Evolutionary conservation across 2,329 filamentous ascomycete species (phyloP), one percentile per base, ranked within the genome.

Genomic region (Fusarium illudens): DNA sequence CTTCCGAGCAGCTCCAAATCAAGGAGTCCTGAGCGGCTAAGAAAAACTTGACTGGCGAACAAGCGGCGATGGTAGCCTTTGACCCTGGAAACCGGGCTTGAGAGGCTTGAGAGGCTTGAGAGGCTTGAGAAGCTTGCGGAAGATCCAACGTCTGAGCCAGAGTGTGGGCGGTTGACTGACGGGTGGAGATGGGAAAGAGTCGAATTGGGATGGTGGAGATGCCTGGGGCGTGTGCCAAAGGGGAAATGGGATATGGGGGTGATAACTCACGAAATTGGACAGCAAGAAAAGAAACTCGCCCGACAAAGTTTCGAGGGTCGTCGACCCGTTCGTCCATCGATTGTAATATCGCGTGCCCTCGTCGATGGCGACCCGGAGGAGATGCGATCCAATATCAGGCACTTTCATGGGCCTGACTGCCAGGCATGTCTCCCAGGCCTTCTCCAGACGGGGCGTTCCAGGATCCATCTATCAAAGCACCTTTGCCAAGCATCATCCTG

Each of bases 51-150:
- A 64, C 60, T 36, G 30, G 30, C 9, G 22, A 29, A 62, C 42
- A 44, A 49, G 44, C 51, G 32, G 34, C 30, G 46, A 53, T 51
- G 34, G 56, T 67, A 42, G 25, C 15, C 58, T 42, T 39, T 52
- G 29, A 46, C 29, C 50, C 53, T 60, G 13, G 30, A 32, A 29
- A 49, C 46, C 11, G 30, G 44, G 54, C 42, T 67, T 55, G 42
- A 48, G 50, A 48, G 51, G 62, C 61, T 27, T 27, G 36, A 39
- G 50, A 52, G 54, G 59, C 64, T 67, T 55, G 42, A 48, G 50
- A 48, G 51, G 62, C 61, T 27, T 27, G 36, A 39, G 50, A 52
- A 50, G 59, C 64, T 61, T 68, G 58, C 62, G 52, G 63, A 49
- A 66, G 56, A 56, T 51, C 33, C 34, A 62, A 44, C 52, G 52